phyloP scores from a whole-genome alignment of 805 yeast species.

The Candida sithepensis region DNA sequence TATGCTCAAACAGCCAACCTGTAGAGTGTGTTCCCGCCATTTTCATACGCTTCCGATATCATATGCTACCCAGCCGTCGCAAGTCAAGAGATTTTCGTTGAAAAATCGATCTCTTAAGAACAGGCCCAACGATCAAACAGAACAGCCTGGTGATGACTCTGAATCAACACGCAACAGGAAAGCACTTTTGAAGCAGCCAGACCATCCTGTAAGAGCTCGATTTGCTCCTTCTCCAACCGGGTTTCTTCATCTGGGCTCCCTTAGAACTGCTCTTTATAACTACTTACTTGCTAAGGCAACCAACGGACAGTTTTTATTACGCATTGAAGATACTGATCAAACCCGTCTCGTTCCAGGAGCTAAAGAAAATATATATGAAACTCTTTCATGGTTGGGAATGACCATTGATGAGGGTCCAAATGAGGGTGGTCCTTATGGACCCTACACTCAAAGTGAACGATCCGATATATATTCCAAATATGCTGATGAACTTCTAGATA shows the following conservation, averaged over 20 bases:
- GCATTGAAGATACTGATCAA: constrained; percentile 93
- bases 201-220: constrained; percentile 70
- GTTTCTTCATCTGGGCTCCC: constrained; percentile 84
- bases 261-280: constrained; percentile 90
- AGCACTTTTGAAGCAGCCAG: constrained; percentile 29
- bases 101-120: constrained; percentile 2
- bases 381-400: constrained; percentile 75
- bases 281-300: constrained; percentile 77
- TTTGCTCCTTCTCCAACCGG: constrained; percentile 99
- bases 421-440: constrained; percentile 71
- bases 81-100: constrained; percentile 11
- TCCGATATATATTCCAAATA: constrained; percentile 60
- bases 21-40: not conserved
- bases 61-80: not conserved
- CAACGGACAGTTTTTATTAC: constrained; percentile 71
- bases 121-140: not conserved
- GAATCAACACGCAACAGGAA: not conserved
- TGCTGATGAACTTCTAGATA: constrained; percentile 50
- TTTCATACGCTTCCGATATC: not conserved
- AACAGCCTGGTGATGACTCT: not conserved
- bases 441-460: constrained; percentile 85
- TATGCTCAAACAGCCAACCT: not conserved
- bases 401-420: constrained; percentile 83
- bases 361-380: constrained; percentile 71
- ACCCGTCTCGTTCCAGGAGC: constrained; percentile 77